Evolutionary conservation across 2,329 filamentous ascomycete species (phyloP).

Genomic region (Fusarium marasasianum): DNA sequence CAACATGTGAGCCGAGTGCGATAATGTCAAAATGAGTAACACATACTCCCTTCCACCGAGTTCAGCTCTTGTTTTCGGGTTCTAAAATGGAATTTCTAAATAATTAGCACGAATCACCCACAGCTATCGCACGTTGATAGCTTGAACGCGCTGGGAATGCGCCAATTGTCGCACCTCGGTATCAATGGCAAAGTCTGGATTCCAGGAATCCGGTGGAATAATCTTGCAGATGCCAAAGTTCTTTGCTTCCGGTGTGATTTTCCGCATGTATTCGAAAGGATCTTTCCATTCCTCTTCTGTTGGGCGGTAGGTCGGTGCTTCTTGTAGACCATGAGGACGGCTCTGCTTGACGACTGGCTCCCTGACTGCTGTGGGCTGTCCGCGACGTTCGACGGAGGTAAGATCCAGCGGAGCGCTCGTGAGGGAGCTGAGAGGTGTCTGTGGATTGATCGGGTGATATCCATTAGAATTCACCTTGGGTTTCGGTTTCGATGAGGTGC

Average conservation of each 20-base stretch:
- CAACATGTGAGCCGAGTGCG: constrained; percentile 47
- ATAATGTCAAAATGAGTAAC: constrained; percentile 6
- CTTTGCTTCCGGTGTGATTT: constrained; percentile 85
- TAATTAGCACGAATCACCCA: constrained; percentile 16
- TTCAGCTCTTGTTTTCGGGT: constrained; percentile 97
- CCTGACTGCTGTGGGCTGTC: constrained; percentile 78
- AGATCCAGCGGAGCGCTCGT: constrained; percentile 77
- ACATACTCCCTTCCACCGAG: constrained; percentile 95
- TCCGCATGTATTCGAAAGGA: constrained; percentile 91
- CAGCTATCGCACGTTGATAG: neutral
- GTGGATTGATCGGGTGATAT: constrained; percentile 61
- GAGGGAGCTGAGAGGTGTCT: constrained; percentile 65
- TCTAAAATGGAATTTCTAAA: constrained; percentile 92
- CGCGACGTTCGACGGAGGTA: constrained; percentile 89
- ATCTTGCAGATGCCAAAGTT: constrained; percentile 96
- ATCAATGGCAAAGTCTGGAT: constrained; percentile 94
- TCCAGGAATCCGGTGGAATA: constrained; percentile 92
- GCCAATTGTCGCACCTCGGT: constrained; percentile 74
- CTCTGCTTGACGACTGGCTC: constrained; percentile 81
- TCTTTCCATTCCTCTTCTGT: constrained; percentile 96
- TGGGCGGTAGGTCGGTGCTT: constrained; percentile 90
- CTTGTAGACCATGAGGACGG: constrained; percentile 84
- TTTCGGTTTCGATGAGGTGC: constrained; percentile 58
- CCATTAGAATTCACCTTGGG: constrained; percentile 64
- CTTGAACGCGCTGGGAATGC: constrained; percentile 12